Evolutionary conservation across 148 eudicot species (phyloP), one percentile per base, ranked within the genome.

Genomic region (Heliosperma pusillum): DNA sequence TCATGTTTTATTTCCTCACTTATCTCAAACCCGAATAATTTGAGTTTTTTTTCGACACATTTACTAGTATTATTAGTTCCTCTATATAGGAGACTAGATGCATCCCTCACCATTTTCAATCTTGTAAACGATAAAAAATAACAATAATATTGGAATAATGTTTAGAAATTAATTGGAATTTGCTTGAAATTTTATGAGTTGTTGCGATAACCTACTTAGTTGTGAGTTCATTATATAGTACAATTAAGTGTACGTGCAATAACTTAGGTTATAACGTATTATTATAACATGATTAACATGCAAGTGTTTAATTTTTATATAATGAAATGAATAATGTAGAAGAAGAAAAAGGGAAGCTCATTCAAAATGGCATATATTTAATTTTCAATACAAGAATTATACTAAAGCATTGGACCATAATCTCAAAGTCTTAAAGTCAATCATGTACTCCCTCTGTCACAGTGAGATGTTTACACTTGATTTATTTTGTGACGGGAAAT

Each of bases 1-100:
- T 56, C 42, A 75, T 21, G 56, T 76, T 22, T 56, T 61, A 56
- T 61, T 3, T 84, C 79, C 3, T 85, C 79, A 42, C 88, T 78
- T 10, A 93, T 85, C 83, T 89, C 94, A 62, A 93, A 80, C 24
- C 98, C 98, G 74, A 93, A 93, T 47, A 93, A 56, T 73, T 78
- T 93, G 24, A 93, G 81, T 86, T 84, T 89, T 78, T 87, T 91
- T 71, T 82, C 83, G 7, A 57, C 75, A 73, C 63, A 76, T 36
- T 85, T 70, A 66, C 79, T 80, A 0, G 77, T 73, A 20, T 11
- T 47, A 10, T 36, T 36, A 36, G 42, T 36, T 36, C 42, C 42
- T 36, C 42, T 36, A 36, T 6, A 6, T 2, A 36, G 42, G 42
- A 16, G 15, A 47, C 17, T 47, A 50, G 55, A 12, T 70, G 73